Conservation (phyloP, 495 filamentous ascomycete species). For the Aspergillus haitiensis region DNA sequence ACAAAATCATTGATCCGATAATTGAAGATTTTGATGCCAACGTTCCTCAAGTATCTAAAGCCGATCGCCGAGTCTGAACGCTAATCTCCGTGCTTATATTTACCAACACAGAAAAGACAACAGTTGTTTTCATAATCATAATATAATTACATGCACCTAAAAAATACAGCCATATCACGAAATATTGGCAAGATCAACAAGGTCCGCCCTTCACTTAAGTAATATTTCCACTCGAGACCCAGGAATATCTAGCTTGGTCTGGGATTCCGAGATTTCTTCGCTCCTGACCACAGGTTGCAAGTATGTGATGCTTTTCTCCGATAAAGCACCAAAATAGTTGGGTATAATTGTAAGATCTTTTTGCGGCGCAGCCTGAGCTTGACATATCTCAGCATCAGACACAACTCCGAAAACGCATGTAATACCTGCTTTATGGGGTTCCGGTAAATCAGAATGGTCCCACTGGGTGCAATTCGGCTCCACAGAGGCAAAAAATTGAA, state of each 20-base stretch:
- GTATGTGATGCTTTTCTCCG: conserved; percentile 51
- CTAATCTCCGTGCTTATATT: too few relatives aligned
- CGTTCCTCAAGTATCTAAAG: too few relatives aligned
- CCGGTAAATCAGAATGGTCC: not conserved
- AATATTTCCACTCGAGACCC: conserved; percentile 35
- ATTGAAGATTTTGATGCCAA: too few relatives aligned
- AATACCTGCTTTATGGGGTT: conserved; percentile 12
- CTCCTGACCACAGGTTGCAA: conserved; percentile 28
- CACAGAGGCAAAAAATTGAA: conserved; percentile 51
- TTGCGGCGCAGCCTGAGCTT: conserved; percentile 16
- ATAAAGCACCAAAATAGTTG: conserved; percentile 50
- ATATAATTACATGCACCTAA: not conserved
- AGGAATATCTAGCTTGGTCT: conserved; percentile 46
- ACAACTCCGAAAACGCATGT: conserved; percentile 40
- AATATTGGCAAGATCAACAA: not conserved
- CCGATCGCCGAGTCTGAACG: too few relatives aligned
- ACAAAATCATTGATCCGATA: too few relatives aligned
- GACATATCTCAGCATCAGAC: conserved; percentile 25
- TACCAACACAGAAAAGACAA: too few relatives aligned
- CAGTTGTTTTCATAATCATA: too few relatives aligned
- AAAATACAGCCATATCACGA: conserved; percentile 4
- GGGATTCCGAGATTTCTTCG: conserved; percentile 19
- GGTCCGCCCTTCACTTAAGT: conserved; percentile 11
- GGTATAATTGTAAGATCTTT: conserved; percentile 30
- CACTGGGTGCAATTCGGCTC: conserved; percentile 20